Evolutionary conservation across 2,329 filamentous ascomycete genomes (phyloP).

Genomic region (Aureobasidium sp.): DNA sequence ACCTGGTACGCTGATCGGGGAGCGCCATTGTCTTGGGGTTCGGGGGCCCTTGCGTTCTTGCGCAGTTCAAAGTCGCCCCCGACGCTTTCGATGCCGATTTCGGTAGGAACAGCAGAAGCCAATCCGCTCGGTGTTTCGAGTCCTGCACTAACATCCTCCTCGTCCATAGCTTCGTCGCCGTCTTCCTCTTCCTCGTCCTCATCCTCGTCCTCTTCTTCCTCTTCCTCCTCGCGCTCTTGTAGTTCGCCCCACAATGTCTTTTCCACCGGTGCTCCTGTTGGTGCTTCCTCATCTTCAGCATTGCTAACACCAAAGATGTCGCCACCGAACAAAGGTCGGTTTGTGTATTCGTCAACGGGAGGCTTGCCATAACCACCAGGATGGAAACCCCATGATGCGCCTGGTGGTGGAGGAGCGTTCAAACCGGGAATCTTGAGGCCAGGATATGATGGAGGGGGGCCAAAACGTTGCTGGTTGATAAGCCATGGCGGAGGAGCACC

Average conservation of each 20-base stretch:
- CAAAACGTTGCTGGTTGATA: conserved; percentile 91
- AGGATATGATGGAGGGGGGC: conserved; percentile 89
- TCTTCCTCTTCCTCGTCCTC: conserved; percentile 65
- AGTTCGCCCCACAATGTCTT: conserved; percentile 88
- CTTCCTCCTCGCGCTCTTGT: conserved; percentile 70
- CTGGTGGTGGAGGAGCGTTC: conserved; percentile 84
- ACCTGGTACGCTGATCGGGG: conserved; percentile 75
- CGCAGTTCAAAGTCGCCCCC: conserved; percentile 85
- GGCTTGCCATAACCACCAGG: conserved; percentile 95
- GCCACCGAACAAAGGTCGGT: conserved; percentile 83
- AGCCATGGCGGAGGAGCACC: conserved; percentile 94
- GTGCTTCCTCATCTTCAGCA: conserved; percentile 53
- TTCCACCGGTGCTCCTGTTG: conserved; percentile 68
- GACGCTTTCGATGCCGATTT: conserved; percentile 70
- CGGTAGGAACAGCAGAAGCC: conserved; percentile 71
- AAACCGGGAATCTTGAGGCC: conserved; percentile 91
- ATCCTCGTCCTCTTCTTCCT: conserved; percentile 57
- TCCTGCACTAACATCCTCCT: conserved; percentile 59
- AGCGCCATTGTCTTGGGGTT: conserved; percentile 68
- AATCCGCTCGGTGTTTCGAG: conserved; percentile 71
- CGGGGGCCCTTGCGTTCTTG: conserved; percentile 75
- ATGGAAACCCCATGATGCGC: conserved; percentile 89
- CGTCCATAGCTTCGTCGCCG: conserved; percentile 67
- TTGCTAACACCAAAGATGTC: conserved; percentile 82
- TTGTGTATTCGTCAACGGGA: conserved; percentile 78